Conservation (phyloP, 495 filamentous ascomycete genomes). For the Lentithecium fluviatile region DNA sequence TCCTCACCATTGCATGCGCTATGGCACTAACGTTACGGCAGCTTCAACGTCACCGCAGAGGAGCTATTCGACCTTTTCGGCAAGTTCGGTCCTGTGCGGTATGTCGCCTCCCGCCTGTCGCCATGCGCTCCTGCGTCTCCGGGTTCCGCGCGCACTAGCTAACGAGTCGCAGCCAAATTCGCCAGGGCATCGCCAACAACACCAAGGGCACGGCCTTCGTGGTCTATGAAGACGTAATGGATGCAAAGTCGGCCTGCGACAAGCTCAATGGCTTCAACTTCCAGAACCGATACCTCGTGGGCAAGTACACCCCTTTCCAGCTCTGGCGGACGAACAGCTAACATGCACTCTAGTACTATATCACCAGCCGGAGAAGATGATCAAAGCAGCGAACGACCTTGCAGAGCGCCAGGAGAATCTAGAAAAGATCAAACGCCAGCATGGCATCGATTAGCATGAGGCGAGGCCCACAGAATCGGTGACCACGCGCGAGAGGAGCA, state of each 20-base stretch:
- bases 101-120: slow-evolving; percentile 41
- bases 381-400: slow-evolving; percentile 87
- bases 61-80: slow-evolving; percentile 94
- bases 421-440: slow-evolving; percentile 95
- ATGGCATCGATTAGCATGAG: slow-evolving; percentile 89
- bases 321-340: not conserved
- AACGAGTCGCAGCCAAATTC: slow-evolving; percentile 75
- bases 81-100: slow-evolving; percentile 93
- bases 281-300: slow-evolving; percentile 98
- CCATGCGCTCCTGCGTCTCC: too few relatives aligned
- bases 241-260: slow-evolving; percentile 97
- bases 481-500: slow-evolving; percentile 21
- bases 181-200: slow-evolving; percentile 94
- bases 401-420: slow-evolving; percentile 92
- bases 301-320: slow-evolving; percentile 50
- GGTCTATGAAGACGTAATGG: slow-evolving; percentile 98
- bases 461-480: slow-evolving; percentile 36
- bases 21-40: slow-evolving; percentile 40
- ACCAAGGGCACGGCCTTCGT: slow-evolving; percentile 99
- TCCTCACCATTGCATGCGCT: slow-evolving; percentile 5
- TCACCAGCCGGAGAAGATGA: slow-evolving; percentile 98
- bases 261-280: slow-evolving; percentile 99
- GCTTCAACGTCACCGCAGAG: slow-evolving; percentile 93
- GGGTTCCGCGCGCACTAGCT: slow-evolving; percentile 3
- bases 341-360: slow-evolving; percentile 69